Evolutionary conservation across 495 filamentous ascomycete genomes (phyloP).

Genomic region (Penicillium silybi): DNA sequence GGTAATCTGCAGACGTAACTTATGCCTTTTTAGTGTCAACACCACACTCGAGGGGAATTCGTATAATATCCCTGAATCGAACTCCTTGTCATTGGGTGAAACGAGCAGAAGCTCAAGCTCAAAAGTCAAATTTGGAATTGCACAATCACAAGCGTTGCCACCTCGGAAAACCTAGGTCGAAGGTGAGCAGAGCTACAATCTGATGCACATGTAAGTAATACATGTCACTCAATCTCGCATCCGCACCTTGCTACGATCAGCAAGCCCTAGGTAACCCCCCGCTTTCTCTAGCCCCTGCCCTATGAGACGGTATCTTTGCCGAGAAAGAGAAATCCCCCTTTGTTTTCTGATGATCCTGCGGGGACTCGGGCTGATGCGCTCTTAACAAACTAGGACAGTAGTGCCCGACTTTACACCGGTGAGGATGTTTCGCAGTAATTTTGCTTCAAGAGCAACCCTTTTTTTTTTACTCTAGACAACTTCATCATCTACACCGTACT

Average conservation of each 20-base stretch:
- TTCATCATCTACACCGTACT: not conserved
- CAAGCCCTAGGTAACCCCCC: constrained; percentile 24
- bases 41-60: not conserved
- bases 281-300: constrained; percentile 15
- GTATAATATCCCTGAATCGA: not conserved
- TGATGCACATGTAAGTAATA: constrained; percentile 22
- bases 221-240: constrained; percentile 23
- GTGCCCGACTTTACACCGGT: constrained; percentile 3
- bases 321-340: constrained; percentile 7
- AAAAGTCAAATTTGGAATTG: not conserved
- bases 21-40: not conserved
- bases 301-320: constrained; percentile 5
- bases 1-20: constrained; percentile 8
- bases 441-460: not conserved
- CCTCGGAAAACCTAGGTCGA: not conserved
- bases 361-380: constrained; percentile 9
- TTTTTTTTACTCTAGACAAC: not conserved
- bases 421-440: not conserved
- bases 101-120: not conserved
- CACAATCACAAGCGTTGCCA: constrained; percentile 6
- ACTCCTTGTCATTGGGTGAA: not conserved
- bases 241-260: constrained; percentile 28
- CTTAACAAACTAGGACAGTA: not conserved
- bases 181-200: not conserved
- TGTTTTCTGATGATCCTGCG: constrained; percentile 9